phyloP scores from a whole-genome alignment of 2,329 filamentous ascomycete genomes.

The Nothopassalora personata region DNA sequence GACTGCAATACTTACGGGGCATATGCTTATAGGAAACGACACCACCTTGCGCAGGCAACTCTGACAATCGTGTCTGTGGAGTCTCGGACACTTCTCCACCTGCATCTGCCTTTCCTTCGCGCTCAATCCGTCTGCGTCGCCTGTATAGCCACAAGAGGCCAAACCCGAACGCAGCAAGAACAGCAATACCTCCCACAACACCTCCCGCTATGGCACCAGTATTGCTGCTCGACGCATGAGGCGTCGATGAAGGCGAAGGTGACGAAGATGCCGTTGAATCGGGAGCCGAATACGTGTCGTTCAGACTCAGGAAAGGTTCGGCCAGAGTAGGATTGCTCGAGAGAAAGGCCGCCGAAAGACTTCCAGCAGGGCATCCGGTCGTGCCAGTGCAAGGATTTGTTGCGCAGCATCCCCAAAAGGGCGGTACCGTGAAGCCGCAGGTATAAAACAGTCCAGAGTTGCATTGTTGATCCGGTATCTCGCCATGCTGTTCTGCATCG shows the following conservation, averaged over 20 bases:
- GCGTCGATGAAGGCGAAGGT: neutral
- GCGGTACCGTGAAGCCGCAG: conserved; percentile 1
- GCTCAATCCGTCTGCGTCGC: neutral
- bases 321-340: conserved; percentile 3
- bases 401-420: conserved; percentile 11
- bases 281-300: neutral
- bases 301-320: conserved; percentile 4
- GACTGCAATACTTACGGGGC: neutral
- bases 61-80: neutral
- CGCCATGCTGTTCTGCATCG: conserved; percentile 1
- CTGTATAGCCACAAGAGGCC: conserved; percentile 2
- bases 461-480: conserved; percentile 7
- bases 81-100: neutral
- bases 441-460: conserved; percentile 5
- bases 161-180: neutral
- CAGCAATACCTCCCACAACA: conserved; percentile 4
- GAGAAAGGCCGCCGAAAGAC: conserved; percentile 5
- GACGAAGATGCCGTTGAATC: neutral
- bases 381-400: conserved; percentile 4
- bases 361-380: neutral
- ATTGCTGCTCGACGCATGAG: neutral
- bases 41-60: neutral
- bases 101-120: neutral
- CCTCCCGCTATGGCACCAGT: conserved; percentile 7
- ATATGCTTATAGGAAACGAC: neutral